Evolutionary conservation across 495 filamentous ascomycete species (phyloP).

Genomic region (Penicillium angulare): DNA sequence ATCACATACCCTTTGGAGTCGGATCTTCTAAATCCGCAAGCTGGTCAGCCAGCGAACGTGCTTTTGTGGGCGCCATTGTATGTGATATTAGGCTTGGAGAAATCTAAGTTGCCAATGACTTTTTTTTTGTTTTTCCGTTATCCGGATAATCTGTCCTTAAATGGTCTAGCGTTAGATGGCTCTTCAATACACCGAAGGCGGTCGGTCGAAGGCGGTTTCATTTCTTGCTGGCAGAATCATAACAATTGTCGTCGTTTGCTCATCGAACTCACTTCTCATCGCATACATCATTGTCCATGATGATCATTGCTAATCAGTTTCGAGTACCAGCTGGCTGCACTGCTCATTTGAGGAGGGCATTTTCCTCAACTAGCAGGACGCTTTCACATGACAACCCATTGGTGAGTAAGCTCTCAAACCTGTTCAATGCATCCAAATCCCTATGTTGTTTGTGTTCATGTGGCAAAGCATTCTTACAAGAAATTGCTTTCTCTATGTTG

Average conservation of each 20-base stretch:
- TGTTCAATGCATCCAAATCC: background rate
- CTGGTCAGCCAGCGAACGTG: slow-evolving; percentile 58
- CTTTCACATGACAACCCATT: slow-evolving; percentile 91
- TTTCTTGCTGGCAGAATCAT: slow-evolving; percentile 22
- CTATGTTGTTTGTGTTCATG: no score
- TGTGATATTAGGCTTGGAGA: slow-evolving; percentile 7
- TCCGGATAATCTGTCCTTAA: slow-evolving; percentile 18
- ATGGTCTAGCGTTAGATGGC: slow-evolving; percentile 10
- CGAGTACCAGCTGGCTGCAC: background rate
- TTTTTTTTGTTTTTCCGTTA: slow-evolving; percentile 41
- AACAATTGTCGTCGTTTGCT: background rate
- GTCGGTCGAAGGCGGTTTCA: slow-evolving; percentile 19
- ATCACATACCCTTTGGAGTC: slow-evolving; percentile 54
- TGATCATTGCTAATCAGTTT: slow-evolving; percentile 10
- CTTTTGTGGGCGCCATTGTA: slow-evolving; percentile 30
- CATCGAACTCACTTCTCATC: background rate
- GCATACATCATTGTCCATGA: background rate
- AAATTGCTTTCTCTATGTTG: background rate
- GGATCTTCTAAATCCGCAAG: slow-evolving; percentile 63
- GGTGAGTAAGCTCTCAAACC: slow-evolving; percentile 43
- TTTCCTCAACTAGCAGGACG: slow-evolving; percentile 62
- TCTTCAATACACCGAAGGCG: no score
- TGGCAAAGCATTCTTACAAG: no score
- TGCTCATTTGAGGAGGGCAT: slow-evolving; percentile 35
- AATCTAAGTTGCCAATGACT: slow-evolving; percentile 13